Evolutionary conservation across 345 rosid genomes (phyloP).

Genomic region (Lepidium africanum): DNA sequence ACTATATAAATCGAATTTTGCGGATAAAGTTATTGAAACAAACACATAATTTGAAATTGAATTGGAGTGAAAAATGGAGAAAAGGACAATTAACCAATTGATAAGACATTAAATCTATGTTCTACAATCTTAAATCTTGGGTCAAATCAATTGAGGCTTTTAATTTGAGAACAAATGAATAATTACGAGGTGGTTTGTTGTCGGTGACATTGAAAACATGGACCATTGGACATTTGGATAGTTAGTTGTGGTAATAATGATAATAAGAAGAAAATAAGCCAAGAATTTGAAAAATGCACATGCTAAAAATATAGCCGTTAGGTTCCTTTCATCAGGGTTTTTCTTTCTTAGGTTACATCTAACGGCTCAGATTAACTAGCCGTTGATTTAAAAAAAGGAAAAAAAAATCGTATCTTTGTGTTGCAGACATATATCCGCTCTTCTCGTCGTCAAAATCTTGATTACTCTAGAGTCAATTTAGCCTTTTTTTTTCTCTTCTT

Average conservation of each 20-base stretch:
- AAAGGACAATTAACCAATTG: too few relatives aligned
- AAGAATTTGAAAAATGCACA: conserved; percentile 34
- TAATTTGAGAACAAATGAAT: not conserved
- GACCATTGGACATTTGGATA: conserved; percentile 6
- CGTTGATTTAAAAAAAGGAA: conserved; percentile 49
- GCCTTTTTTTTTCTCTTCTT: too few relatives aligned
- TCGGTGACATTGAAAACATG: conserved; percentile 16
- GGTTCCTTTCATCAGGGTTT: conserved; percentile 10
- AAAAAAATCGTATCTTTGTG: not conserved
- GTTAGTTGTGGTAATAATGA: not conserved
- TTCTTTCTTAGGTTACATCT: conserved; percentile 26
- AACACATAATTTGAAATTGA: too few relatives aligned
- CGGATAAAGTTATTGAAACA: too few relatives aligned
- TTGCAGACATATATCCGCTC: conserved; percentile 60
- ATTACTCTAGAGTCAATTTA: not conserved
- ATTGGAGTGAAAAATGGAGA: too few relatives aligned
- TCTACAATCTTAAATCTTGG: too few relatives aligned
- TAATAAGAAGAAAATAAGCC: conserved; percentile 7
- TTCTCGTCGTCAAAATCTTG: conserved; percentile 29
- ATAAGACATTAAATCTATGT: too few relatives aligned
- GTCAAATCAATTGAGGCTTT: not conserved
- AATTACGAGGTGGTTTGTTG: not conserved
- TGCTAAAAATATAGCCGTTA: conserved; percentile 43
- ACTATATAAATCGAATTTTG: too few relatives aligned
- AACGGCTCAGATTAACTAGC: conserved; percentile 64